Evolutionary conservation across 2,329 filamentous ascomycete genomes (phyloP).

Genomic region (Triangularia setosa): DNA sequence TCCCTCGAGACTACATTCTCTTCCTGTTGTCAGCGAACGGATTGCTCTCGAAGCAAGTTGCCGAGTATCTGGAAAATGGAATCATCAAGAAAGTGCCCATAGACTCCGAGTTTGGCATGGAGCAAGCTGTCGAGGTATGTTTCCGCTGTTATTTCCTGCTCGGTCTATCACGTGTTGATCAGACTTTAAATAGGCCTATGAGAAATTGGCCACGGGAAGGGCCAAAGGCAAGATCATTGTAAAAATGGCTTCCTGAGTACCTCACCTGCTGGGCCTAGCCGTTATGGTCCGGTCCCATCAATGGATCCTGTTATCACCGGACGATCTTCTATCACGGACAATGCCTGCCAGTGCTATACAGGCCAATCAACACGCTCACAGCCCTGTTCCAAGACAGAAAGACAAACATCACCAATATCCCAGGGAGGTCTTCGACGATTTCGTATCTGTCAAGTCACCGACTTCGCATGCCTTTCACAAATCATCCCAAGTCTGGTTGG

Average conservation of each 20-base stretch:
- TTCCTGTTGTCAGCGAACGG: slow-evolving; percentile 30
- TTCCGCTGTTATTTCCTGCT: background rate
- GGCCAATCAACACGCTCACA: too few relatives aligned
- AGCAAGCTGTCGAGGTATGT: slow-evolving; percentile 30
- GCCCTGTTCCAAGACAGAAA: too few relatives aligned
- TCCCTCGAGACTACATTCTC: slow-evolving; percentile 30
- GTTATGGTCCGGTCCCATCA: too few relatives aligned
- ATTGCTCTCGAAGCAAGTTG: slow-evolving; percentile 26
- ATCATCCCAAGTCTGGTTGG: too few relatives aligned
- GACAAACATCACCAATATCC: too few relatives aligned
- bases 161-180: background rate
- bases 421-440: too few relatives aligned
- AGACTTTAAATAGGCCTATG: slow-evolving; percentile 27
- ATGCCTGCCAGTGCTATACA: too few relatives aligned
- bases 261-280: too few relatives aligned
- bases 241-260: slow-evolving; percentile 17
- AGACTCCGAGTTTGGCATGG: slow-evolving; percentile 32
- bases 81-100: slow-evolving; percentile 28
- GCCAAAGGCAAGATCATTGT: slow-evolving; percentile 34
- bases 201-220: slow-evolving; percentile 30
- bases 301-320: too few relatives aligned
- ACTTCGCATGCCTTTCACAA: too few relatives aligned
- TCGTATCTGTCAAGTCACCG: too few relatives aligned
- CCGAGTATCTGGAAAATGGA: slow-evolving; percentile 28
- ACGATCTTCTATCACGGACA: too few relatives aligned